Percentiles rank a stretch among this genome's conserved stretches.
phyloP scores from a whole-genome alignment of 768 basidiomycete genomes.

The Dioszegia aurantiaca region DNA sequence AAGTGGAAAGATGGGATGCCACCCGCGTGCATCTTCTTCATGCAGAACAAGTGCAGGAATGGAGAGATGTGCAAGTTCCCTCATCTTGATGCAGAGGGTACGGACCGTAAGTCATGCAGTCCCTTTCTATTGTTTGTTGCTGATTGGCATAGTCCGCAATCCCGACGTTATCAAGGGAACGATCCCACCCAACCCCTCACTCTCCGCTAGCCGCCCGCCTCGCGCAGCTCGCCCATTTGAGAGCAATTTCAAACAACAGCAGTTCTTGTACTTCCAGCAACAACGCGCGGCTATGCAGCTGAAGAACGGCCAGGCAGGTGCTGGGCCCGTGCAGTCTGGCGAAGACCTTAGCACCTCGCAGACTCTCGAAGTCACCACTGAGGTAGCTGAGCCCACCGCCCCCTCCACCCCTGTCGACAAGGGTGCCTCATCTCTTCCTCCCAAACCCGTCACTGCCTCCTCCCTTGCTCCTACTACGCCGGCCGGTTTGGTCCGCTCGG shows the following conservation, averaged over 20 bases:
- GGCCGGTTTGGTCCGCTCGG: slow-evolving; percentile 25
- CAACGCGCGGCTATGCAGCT: slow-evolving; percentile 28
- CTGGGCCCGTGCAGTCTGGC: neutral
- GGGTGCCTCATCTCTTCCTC: slow-evolving; percentile 16
- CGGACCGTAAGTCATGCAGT: slow-evolving; percentile 42
- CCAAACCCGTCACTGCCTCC: slow-evolving; percentile 24
- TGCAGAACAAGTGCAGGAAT: slow-evolving; percentile 49
- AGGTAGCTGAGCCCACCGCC: slow-evolving; percentile 1
- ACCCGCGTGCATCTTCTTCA: slow-evolving; percentile 49
- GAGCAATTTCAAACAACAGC: slow-evolving; percentile 36
- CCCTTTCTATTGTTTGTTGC: slow-evolving; percentile 4
- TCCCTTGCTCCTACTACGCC: slow-evolving; percentile 14
- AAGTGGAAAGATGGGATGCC: slow-evolving; percentile 49
- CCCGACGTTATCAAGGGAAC: slow-evolving; percentile 51
- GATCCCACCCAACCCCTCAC: slow-evolving; percentile 44
- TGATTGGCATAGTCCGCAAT: slow-evolving; percentile 33
- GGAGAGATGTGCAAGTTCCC: slow-evolving; percentile 53
- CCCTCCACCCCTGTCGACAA: slow-evolving; percentile 11
- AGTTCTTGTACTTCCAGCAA: slow-evolving; percentile 32
- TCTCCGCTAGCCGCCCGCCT: slow-evolving; percentile 35
- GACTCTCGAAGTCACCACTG: neutral
- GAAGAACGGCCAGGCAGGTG: slow-evolving; percentile 16
- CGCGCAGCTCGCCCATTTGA: slow-evolving; percentile 33
- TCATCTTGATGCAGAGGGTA: slow-evolving; percentile 50
- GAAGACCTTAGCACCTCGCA: neutral